Conservation (phyloP, 495 filamentous ascomycete species). For the Chlorociboria aeruginascens region DNA sequence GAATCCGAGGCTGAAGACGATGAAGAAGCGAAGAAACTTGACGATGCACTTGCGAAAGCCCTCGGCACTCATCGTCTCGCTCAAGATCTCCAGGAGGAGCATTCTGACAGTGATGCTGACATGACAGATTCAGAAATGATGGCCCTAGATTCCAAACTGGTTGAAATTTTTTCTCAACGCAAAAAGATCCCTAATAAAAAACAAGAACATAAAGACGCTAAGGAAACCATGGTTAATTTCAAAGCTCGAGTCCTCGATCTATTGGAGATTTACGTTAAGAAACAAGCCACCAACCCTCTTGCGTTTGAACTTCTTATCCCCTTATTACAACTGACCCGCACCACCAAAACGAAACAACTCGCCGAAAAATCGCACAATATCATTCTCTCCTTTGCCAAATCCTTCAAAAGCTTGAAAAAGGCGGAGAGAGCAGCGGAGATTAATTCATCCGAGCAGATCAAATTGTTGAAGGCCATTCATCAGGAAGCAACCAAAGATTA, state of each 20-base stretch:
- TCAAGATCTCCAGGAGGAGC: constrained; percentile 38
- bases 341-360: constrained; percentile 57
- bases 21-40: constrained; percentile 39
- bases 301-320: constrained; percentile 34
- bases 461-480: constrained; percentile 56
- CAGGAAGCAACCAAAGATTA: constrained; percentile 52
- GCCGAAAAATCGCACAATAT: constrained; percentile 58
- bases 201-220: constrained; percentile 73
- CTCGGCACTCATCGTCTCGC: constrained; percentile 52
- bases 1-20: constrained; percentile 33
- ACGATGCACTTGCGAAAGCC: constrained; percentile 66
- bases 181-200: constrained; percentile 46
- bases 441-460: constrained; percentile 32
- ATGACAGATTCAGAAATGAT: constrained; percentile 97
- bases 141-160: constrained; percentile 67
- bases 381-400: constrained; percentile 57
- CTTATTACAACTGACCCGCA: constrained; percentile 42
- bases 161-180: constrained; percentile 65
- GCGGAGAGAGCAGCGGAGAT: constrained; percentile 12
- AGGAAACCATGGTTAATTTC: constrained; percentile 85
- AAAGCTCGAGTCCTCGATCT: constrained; percentile 88
- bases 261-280: constrained; percentile 74
- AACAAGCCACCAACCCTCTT: constrained; percentile 53
- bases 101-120: constrained; percentile 52
- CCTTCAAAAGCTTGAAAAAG: constrained; percentile 37